Evolutionary conservation across 1,139 yeast genomes (phyloP), one percentile per base, ranked within the genome.

Genomic region (Geotrichum restrictum): DNA sequence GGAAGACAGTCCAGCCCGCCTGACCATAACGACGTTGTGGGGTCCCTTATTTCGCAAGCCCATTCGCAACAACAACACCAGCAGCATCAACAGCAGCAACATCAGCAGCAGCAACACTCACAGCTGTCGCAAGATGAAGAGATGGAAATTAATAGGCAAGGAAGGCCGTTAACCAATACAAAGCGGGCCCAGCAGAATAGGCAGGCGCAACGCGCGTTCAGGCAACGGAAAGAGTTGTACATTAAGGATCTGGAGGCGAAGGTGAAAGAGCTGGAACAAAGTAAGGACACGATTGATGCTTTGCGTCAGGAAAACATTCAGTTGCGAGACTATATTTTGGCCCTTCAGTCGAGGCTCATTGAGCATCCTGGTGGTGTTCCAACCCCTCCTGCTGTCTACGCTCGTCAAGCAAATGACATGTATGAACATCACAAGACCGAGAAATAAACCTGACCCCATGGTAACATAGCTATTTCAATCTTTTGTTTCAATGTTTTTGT

Each of bases 181-280:
- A 86, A 86, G 68, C 79, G 96, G 59, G 96, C 96, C 1, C 88
- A 85, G 16, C 96, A 88, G 69, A 88, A 88, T 71, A 75, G 96
- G 63, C 83, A 81, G 56, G 96, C 96, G 1, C 96, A 88, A 69
- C 80, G 87, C 61, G 95, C 95, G 10, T 88, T 88, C 70, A 77
- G 96, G 64, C 83, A 81, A 64, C 76, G 96, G 54, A 83, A 85
- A 65, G 95, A 87, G 61, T 77, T 79, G 57, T 82, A 86, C 63
- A 81, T 88, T 60, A 85, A 82, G 68, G 91, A 87, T 48, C 74
- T 88, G 57, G 96, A 88, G 70, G 69, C 74, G 37, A 82, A 82
- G 65, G 88, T 86, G 3, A 75, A 77, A 45, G 84, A 83, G 64
- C 79, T 80, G 48, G 80, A 79, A 55, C 72, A 72, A 33, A 71